Evolutionary conservation across 495 filamentous ascomycete genomes (phyloP).

Genomic region (Friedmanniomyces simplex): DNA sequence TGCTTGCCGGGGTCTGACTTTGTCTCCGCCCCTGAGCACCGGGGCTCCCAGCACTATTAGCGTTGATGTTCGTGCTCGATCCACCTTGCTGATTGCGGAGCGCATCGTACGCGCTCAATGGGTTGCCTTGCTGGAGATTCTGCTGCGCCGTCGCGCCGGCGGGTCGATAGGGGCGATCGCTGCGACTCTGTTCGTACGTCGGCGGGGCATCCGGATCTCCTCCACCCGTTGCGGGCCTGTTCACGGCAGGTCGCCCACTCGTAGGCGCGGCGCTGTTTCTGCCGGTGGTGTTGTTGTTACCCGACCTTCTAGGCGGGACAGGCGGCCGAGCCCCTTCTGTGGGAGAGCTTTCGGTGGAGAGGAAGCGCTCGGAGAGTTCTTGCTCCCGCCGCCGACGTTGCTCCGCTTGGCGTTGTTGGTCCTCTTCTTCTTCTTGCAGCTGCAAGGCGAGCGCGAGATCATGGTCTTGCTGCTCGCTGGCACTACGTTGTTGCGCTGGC

Average conservation of each 20-base stretch:
- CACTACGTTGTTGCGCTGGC: neutral
- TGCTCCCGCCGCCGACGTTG: constrained; percentile 34
- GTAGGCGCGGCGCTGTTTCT: constrained; percentile 17
- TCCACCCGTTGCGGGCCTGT: constrained; percentile 13
- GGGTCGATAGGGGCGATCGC: constrained; percentile 52
- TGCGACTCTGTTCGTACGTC: constrained; percentile 71
- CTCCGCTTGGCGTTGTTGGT: constrained; percentile 41
- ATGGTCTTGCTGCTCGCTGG: constrained; percentile 59
- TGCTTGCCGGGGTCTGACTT: neutral
- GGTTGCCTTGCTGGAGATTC: constrained; percentile 8
- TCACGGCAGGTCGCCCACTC: constrained; percentile 16
- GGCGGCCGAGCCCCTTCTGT: constrained; percentile 19
- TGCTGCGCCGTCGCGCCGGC: constrained; percentile 14
- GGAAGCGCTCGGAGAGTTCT: constrained; percentile 44
- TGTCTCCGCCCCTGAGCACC: neutral
- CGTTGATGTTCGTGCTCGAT: neutral
- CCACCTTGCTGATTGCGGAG: constrained; percentile 14
- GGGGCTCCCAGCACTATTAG: neutral
- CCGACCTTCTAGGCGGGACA: constrained; percentile 31
- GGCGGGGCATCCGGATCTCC: constrained; percentile 42
- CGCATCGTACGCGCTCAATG: constrained; percentile 11
- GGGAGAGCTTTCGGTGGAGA: constrained; percentile 40
- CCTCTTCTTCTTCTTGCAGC: constrained; percentile 75
- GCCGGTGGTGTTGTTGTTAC: neutral
- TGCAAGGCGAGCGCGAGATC: constrained; percentile 71